Percentiles rank a stretch among this genome's conserved stretches.
Conservation (phyloP, 1,284 basidiomycete genomes). For the Termitomyces sp. region DNA sequence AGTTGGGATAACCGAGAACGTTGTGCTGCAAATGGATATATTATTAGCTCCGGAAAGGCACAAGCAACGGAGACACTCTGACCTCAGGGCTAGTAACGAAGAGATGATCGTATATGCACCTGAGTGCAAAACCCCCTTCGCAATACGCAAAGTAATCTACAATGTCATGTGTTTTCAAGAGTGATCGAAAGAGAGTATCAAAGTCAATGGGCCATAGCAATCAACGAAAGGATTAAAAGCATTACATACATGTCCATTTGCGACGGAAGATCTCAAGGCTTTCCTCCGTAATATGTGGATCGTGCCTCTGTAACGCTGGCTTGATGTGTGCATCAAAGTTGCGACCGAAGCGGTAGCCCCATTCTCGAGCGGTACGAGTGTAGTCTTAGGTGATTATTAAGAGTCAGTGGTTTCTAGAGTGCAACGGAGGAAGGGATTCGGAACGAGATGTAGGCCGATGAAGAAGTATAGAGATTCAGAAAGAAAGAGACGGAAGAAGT, state of each 20-base stretch:
- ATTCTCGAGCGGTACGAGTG: constrained; percentile 10
- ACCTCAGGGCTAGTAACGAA: constrained; percentile 5
- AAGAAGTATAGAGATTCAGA: neutral
- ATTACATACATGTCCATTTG: constrained; percentile 9
- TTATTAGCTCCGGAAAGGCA: neutral
- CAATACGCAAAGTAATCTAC: constrained; percentile 11
- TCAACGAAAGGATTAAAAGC: neutral
- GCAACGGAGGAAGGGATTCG: neutral
- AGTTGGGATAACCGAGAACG: neutral
- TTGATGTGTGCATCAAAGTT: constrained; percentile 12
- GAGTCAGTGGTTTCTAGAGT: neutral
- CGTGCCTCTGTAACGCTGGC: constrained; percentile 4
- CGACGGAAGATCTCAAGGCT: constrained; percentile 6
- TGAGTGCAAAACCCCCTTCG: constrained; percentile 8
- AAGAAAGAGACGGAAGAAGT: neutral
- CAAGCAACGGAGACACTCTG: neutral
- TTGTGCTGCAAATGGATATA: constrained; percentile 1
- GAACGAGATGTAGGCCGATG: too few species aligned
- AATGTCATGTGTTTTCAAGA: neutral
- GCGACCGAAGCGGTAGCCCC: constrained; percentile 9
- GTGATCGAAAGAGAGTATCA: neutral
- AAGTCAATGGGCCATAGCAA: neutral
- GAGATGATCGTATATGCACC: constrained; percentile 10
- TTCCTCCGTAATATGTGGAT: constrained; percentile 1
- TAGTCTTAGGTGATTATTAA: neutral